A percentile compares a stretch with the other conserved stretches of the same genome.
These are phyloP conservation scores for Kodamaea kakaduensis DNA, from an alignment of 805 yeast species.

Conservation along the genomic window DNA sequence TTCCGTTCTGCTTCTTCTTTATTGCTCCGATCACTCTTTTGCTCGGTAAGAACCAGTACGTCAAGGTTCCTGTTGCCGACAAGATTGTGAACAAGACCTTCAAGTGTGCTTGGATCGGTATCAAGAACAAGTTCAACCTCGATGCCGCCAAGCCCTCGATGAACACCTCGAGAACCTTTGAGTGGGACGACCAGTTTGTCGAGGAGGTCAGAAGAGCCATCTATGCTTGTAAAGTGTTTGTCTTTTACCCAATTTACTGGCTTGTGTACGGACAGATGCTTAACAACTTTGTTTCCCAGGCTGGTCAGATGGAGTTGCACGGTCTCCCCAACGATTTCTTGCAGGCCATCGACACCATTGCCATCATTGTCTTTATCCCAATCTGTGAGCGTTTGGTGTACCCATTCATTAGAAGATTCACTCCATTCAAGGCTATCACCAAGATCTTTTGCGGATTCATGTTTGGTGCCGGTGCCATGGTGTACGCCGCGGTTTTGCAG, in stretches of 20 bases:
- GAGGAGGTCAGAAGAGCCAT: constrained; percentile 67
- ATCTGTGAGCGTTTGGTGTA: constrained; percentile 57
- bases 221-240: constrained; percentile 68
- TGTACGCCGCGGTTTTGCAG: constrained; percentile 73
- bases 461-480: constrained; percentile 62
- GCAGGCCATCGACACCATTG: constrained; percentile 71
- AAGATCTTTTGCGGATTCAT: constrained; percentile 69
- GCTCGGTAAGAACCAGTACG: constrained; percentile 52
- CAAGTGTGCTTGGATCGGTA: constrained; percentile 38
- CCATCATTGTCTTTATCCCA: constrained; percentile 75
- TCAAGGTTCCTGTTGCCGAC: constrained; percentile 58
- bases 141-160: constrained; percentile 56
- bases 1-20: constrained; percentile 60
- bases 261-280: constrained; percentile 67
- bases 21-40: constrained; percentile 49
- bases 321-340: constrained; percentile 79
- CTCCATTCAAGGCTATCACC: constrained; percentile 65
- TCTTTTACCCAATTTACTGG: constrained; percentile 72
- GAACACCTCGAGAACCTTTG: constrained; percentile 43
- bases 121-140: constrained; percentile 46
- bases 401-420: constrained; percentile 40
- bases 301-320: constrained; percentile 69
- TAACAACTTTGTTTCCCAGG: constrained; percentile 69
- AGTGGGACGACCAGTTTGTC: constrained; percentile 68
- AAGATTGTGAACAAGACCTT: constrained; percentile 55